Evolutionary conservation across 169 alveolate species (phyloP).

Genomic region (Plasmodium gallinaceum): DNA sequence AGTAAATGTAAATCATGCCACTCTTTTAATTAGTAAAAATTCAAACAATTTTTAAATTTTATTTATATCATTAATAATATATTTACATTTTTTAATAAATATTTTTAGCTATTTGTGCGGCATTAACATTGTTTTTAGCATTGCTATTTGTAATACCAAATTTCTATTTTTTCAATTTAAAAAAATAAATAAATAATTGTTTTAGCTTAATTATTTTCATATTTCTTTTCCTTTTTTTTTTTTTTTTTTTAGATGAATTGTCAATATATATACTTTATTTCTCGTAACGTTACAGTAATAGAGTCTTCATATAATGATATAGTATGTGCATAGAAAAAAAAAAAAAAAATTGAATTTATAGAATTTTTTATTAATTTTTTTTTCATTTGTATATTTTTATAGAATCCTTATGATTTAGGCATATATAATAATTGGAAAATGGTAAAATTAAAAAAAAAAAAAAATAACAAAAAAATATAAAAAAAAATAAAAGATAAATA

Average conservation of each 20-base stretch:
- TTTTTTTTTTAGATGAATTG: conserved; percentile 41
- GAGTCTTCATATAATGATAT: conserved; percentile 61
- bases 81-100: not conserved
- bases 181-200: not conserved
- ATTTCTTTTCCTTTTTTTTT: not conserved
- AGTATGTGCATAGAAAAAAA: conserved; percentile 9
- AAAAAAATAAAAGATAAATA: not conserved
- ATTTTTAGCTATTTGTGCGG: conserved; percentile 42
- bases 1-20: conserved; percentile 27
- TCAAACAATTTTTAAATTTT: not conserved
- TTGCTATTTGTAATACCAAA: conserved; percentile 40
- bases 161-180: not conserved
- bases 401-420: conserved; percentile 70
- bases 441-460: not conserved
- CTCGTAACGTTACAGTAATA: conserved; percentile 39
- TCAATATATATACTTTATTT: conserved; percentile 54
- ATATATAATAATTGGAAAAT: conserved; percentile 60
- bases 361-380: not conserved
- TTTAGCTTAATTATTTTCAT: not conserved
- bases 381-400: not conserved
- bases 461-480: not conserved
- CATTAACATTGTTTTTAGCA: conserved; percentile 36
- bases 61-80: not conserved
- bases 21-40: conserved; percentile 48
- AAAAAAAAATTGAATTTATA: not conserved